These are phyloP conservation scores for Ogataea paraovalis DNA, from an alignment of 805 yeast species.

Conservation along the genomic window DNA sequence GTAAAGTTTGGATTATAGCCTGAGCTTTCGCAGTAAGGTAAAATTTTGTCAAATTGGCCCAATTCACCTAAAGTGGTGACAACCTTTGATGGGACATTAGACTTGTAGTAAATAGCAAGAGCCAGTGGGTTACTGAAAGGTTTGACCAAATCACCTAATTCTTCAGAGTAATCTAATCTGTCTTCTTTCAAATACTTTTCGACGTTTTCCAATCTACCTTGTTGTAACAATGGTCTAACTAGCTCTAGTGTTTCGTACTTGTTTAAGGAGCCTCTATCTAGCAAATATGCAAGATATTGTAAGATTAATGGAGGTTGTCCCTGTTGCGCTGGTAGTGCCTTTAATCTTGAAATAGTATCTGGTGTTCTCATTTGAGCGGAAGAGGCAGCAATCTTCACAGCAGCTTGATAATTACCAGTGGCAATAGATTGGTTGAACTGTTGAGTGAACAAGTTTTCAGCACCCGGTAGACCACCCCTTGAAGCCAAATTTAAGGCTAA, in stretches of 20 bases:
- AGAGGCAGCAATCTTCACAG: slow-evolving; percentile 96
- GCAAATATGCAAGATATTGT: slow-evolving; percentile 84
- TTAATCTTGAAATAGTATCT: slow-evolving; percentile 89
- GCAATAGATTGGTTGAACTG: slow-evolving; percentile 84
- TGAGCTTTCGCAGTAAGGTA: slow-evolving; percentile 90
- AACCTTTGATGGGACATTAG: slow-evolving; percentile 81
- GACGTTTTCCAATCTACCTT: slow-evolving; percentile 86
- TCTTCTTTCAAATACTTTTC: slow-evolving; percentile 97
- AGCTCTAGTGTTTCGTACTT: slow-evolving; percentile 91
- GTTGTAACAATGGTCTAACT: slow-evolving; percentile 93
- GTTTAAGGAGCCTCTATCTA: slow-evolving; percentile 91
- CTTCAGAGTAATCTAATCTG: slow-evolving; percentile 92
- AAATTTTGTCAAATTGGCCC: slow-evolving; percentile 93
- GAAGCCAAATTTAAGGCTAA: slow-evolving; percentile 86
- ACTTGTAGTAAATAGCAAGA: slow-evolving; percentile 82
- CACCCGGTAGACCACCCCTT: slow-evolving; percentile 96
- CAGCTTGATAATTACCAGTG: slow-evolving; percentile 83
- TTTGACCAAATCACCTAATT: slow-evolving; percentile 92
- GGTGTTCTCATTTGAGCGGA: slow-evolving; percentile 91
- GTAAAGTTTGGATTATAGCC: slow-evolving; percentile 87
- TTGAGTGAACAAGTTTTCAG: slow-evolving; percentile 84
- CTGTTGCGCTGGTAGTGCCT: slow-evolving; percentile 84
- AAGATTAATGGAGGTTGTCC: slow-evolving; percentile 93
- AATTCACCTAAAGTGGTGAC: slow-evolving; percentile 89
- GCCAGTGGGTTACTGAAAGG: slow-evolving; percentile 84